Evolutionary conservation across 768 basidiomycete species (phyloP).

Genomic region (Phylloporus arenicola): DNA sequence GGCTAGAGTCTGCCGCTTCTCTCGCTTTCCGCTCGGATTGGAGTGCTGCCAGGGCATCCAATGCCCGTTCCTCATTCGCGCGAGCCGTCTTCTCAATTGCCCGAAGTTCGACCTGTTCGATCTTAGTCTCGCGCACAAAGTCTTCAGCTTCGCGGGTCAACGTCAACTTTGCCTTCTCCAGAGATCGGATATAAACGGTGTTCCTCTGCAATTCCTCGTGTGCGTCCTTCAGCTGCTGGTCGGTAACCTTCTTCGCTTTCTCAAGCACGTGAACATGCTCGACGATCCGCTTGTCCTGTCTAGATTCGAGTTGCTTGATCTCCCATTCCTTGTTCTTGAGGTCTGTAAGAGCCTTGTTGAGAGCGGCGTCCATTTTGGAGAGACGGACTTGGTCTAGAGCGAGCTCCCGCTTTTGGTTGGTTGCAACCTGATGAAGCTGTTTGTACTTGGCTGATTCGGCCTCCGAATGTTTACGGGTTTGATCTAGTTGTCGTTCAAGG

Average conservation of each 20-base stretch:
- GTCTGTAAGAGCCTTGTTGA: slow-evolving; percentile 76
- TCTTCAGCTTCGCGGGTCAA: slow-evolving; percentile 82
- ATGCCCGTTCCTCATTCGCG: slow-evolving; percentile 55
- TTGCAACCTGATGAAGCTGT: slow-evolving; percentile 63
- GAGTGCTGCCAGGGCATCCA: slow-evolving; percentile 50
- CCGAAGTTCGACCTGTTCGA: slow-evolving; percentile 58
- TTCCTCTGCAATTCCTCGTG: slow-evolving; percentile 73
- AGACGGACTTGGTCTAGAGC: slow-evolving; percentile 62
- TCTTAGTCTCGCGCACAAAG: slow-evolving; percentile 64
- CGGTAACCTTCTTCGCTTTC: slow-evolving; percentile 91
- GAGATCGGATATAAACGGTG: slow-evolving; percentile 70
- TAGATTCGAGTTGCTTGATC: slow-evolving; percentile 76
- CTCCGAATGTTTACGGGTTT: slow-evolving; percentile 66
- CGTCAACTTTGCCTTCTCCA: slow-evolving; percentile 75
- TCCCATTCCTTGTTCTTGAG: slow-evolving; percentile 82
- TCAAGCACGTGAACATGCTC: slow-evolving; percentile 96
- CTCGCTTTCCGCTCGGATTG: slow-evolving; percentile 65
- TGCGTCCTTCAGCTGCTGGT: slow-evolving; percentile 81
- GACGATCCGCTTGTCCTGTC: slow-evolving; percentile 96
- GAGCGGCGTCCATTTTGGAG: slow-evolving; percentile 68
- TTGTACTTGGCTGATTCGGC: slow-evolving; percentile 65
- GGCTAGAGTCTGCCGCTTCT: slow-evolving; percentile 59
- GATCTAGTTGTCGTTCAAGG: slow-evolving; percentile 68
- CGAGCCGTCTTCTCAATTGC: slow-evolving; percentile 63
- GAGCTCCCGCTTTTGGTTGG: slow-evolving; percentile 66